Percentiles rank a stretch among this genome's conserved stretches.
phyloP scores from a whole-genome alignment of 192 early-diverging fungal species.

The Backusella liffmaniae region DNA sequence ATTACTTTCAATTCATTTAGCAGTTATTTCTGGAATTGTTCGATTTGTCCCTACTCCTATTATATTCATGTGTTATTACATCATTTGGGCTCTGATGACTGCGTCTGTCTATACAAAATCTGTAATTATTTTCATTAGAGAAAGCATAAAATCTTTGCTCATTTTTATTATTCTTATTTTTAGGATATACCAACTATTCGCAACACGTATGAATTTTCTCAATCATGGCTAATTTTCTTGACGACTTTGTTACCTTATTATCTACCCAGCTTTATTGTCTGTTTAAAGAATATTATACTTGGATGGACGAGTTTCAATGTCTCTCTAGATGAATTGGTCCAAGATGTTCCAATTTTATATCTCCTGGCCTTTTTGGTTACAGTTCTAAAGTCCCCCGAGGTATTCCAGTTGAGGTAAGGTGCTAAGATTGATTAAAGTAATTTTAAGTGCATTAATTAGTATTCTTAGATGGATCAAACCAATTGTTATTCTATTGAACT shows the following conservation, averaged over 20 bases:
- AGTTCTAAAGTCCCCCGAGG: not conserved
- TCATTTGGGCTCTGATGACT: not conserved
- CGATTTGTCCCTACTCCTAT: conserved; percentile 1
- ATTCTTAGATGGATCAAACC: conserved; percentile 1
- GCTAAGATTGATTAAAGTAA: not conserved
- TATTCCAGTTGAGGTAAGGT: not conserved
- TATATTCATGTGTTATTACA: not conserved
- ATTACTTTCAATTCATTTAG: not conserved
- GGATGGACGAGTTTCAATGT: not conserved
- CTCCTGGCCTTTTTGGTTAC: not conserved
- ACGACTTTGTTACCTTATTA: conserved; percentile 10
- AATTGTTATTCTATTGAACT: not conserved
- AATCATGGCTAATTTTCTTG: conserved; percentile 6
- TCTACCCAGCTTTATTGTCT: conserved; percentile 9
- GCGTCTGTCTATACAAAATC: not conserved
- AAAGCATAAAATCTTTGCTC: not conserved
- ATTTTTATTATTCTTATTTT: not conserved
- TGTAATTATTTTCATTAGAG: not conserved
- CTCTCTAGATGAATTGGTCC: not conserved
- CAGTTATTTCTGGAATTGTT: not conserved
- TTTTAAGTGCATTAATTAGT: not conserved
- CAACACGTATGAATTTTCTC: conserved; percentile 1
- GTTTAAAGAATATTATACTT: conserved; percentile 5
- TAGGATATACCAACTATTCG: conserved; percentile 11
- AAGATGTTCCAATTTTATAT: not conserved